A percentile compares a stretch with the other conserved stretches of the same genome.
Conservation (phyloP, 2,329 filamentous ascomycete species). For the Penicillium paneum region DNA sequence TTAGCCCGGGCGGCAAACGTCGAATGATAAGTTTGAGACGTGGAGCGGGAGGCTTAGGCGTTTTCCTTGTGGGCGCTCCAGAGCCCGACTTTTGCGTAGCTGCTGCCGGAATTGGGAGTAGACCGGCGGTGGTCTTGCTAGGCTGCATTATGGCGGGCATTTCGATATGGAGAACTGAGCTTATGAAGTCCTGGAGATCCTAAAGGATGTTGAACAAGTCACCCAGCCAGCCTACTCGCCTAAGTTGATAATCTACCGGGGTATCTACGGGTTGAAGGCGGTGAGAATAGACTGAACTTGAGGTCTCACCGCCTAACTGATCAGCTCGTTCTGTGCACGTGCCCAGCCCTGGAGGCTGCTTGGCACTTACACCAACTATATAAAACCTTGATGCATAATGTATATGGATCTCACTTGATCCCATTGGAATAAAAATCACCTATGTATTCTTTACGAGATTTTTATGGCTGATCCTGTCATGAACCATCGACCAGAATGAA, state of each 20-base stretch:
- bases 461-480: background rate
- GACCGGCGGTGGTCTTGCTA: constrained; percentile 48
- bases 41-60: constrained; percentile 48
- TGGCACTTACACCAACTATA: too few species aligned
- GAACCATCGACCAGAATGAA: background rate
- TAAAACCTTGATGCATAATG: too few species aligned
- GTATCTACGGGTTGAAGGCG: background rate
- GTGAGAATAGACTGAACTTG: background rate
- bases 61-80: constrained; percentile 44
- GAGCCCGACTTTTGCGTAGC: constrained; percentile 47
- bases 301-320: background rate
- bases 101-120: constrained; percentile 50
- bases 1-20: constrained; percentile 80
- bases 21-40: constrained; percentile 83
- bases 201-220: background rate
- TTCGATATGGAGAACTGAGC: background rate
- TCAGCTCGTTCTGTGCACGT: background rate
- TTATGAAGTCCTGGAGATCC: background rate
- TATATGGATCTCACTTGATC: too few species aligned
- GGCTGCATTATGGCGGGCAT: constrained; percentile 28
- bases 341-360: background rate
- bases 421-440: too few species aligned
- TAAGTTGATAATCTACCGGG: background rate
- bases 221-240: background rate
- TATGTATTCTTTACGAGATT: too few species aligned